Percentiles rank a stretch among this genome's conserved stretches.
Conservation (phyloP, 306 rosid genomes). For the Quercus mongolica region DNA sequence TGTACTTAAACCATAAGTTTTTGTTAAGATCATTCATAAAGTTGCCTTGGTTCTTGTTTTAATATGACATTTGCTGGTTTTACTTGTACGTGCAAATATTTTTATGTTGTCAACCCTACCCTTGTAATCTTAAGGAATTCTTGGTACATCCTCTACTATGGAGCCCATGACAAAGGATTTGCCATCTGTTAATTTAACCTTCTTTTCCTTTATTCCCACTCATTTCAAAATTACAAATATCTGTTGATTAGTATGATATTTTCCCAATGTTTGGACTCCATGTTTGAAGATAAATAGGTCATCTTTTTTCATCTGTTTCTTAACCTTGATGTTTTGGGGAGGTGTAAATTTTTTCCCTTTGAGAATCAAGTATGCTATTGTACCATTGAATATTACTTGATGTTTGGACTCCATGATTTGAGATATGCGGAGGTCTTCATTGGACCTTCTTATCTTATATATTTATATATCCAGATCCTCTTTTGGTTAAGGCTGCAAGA, state of each 20-base stretch:
- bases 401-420: not conserved
- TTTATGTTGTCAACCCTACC: not conserved
- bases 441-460: slow-evolving; percentile 9
- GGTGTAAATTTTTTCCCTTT: not conserved
- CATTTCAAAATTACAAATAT: no score
- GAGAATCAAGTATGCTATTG: not conserved
- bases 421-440: slow-evolving; percentile 8
- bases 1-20: not conserved
- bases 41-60: not conserved
- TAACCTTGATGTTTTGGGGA: not conserved
- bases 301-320: not conserved
- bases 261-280: not conserved
- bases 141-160: not conserved
- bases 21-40: not conserved
- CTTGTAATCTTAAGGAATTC: not conserved
- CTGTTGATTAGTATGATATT: not conserved
- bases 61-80: not conserved
- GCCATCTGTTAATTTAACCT: no score
- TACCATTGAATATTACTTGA: not conserved
- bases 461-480: slow-evolving; percentile 58
- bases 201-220: no score
- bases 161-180: not conserved
- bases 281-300: not conserved
- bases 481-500: slow-evolving; percentile 85
- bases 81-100: not conserved